Evolutionary conservation across 345 rosid species (phyloP), one percentile per base, ranked within the genome.

Genomic region (Rhodomyrtus tomentosa): DNA sequence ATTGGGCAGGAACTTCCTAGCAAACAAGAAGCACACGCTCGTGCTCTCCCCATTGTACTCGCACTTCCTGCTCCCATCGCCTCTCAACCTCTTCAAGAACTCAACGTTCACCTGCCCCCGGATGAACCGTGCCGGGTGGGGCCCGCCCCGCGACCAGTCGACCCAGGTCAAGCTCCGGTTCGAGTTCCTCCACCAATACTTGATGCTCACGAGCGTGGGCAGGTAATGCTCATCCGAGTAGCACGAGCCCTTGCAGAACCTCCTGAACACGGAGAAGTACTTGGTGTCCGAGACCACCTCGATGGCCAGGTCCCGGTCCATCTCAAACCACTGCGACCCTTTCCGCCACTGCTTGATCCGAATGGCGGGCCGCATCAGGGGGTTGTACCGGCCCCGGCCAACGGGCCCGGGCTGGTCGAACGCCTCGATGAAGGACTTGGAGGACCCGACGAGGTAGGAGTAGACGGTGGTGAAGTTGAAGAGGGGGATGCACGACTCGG

Each of bases 271-370:
- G 1, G 88, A 86, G 74, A 90, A 87, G 87, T 93, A 96, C 27
- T 36, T 90, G 5, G 16, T 58, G 83, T 96, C 98, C 0, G 97
- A 91, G 49, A 95, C 90, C 2, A 93, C 92, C 7, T 92, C 93
- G 1, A 88, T 1, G 6, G 99, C 98, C 2, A 96, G 86, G 21
- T 84, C 90, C 6, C 98, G 92, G 82, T 96, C 92, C 80, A 94
- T 88, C 81, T 92, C 98, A 16, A 96, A 95, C 99, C 98, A 95
- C 13, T 96, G 99, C 3, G 99, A 93, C 10, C 98, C 99, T 86
- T 96, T 95, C 38, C 98, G 87, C 98, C 99, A 96, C 15, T 90
- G 91, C 3, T 82, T 6, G 4, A 91, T 85, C 14, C 7, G 82
- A 27, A 96, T 87, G n/a, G 58, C 3, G 2, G 98, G 96, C 29